A percentile compares a stretch with the other conserved stretches of the same genome.
Evolutionary conservation across 805 yeast genomes (phyloP).

Genomic region (Yamadazyma scolyti): DNA sequence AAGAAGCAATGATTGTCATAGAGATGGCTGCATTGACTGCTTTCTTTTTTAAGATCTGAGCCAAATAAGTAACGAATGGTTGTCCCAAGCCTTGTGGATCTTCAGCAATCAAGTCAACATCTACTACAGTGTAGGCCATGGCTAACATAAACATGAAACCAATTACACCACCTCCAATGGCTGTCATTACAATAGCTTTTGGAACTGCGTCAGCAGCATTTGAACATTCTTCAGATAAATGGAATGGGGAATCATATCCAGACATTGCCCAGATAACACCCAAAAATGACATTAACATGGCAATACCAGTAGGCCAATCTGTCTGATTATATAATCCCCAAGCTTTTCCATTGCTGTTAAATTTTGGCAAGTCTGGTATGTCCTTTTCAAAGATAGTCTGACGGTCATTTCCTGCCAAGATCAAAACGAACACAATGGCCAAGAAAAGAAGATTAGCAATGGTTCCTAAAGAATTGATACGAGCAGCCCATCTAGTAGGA

Average conservation of each 20-base stretch:
- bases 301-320: conserved; percentile 61
- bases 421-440: conserved; percentile 49
- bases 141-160: conserved; percentile 59
- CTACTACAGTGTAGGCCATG: conserved; percentile 58
- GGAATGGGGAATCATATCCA: conserved; percentile 74
- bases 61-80: conserved; percentile 54
- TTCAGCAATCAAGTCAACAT: conserved; percentile 41
- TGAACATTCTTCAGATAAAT: conserved; percentile 67
- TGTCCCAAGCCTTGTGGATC: conserved; percentile 52
- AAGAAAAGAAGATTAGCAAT: conserved; percentile 46
- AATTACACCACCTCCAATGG: conserved; percentile 50
- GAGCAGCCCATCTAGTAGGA: conserved; percentile 54
- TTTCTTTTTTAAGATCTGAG: conserved; percentile 43
- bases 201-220: conserved; percentile 65
- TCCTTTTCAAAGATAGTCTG: conserved; percentile 16
- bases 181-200: conserved; percentile 60
- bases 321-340: conserved; percentile 58
- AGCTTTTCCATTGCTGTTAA: conserved; percentile 45
- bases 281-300: conserved; percentile 52
- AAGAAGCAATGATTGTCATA: conserved; percentile 37
- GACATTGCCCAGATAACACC: conserved; percentile 73
- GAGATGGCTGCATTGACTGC: conserved; percentile 34
- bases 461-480: conserved; percentile 49
- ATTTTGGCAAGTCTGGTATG: conserved; percentile 32
- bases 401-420: conserved; percentile 51